Evolutionary conservation across 345 rosid genomes (phyloP), one percentile per base, ranked within the genome.

Genomic region (Limnanthes douglasii): DNA sequence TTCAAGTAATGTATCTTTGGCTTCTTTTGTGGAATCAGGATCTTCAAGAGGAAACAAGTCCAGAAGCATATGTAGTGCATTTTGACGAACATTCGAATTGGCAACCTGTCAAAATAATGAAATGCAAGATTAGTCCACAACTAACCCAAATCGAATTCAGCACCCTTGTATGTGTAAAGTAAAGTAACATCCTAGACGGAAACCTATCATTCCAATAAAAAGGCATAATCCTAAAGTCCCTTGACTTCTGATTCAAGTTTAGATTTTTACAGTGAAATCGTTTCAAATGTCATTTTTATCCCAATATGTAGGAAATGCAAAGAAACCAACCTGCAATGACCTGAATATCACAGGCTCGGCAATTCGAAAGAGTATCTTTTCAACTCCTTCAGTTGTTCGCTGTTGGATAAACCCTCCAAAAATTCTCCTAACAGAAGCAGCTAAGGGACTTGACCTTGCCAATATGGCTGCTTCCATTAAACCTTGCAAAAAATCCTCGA

Each of bases 41-140:
- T 88, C 84, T 60, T 88, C 95, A 51, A 88, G 66, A 8, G 97
- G 98, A 45, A 83, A 83, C 42, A 88, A 42, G 33, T 88, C 95
- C 51, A 88, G 49, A 57, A 88, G 81, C 42, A 88, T 62, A 73
- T 79, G 79, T 63, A 88, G 50, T 3, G 98, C 76, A 56, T 88
- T 84, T 22, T 69, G 77, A 35, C 98, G 90, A 51, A 88, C 98
- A 57, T 72, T 72, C 30, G 95, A 77, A 66, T 88, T 88, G 15
- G 95, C 84, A 7, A 75, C 98, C 97, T 88, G 90, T 41, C 42
- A 66, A 54, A 56, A 38, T 33, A 27, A 26, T 21, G 49, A 38
- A 44, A 27, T 40, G 15, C 17, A 15, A 20, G 17, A 30, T 49
- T 37, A 59, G 5, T 21, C 18, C 18, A 14, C 18, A 18, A n/a